Conservation (phyloP, 1,284 basidiomycete genomes). For the Exobasidium cylindrosporum region DNA sequence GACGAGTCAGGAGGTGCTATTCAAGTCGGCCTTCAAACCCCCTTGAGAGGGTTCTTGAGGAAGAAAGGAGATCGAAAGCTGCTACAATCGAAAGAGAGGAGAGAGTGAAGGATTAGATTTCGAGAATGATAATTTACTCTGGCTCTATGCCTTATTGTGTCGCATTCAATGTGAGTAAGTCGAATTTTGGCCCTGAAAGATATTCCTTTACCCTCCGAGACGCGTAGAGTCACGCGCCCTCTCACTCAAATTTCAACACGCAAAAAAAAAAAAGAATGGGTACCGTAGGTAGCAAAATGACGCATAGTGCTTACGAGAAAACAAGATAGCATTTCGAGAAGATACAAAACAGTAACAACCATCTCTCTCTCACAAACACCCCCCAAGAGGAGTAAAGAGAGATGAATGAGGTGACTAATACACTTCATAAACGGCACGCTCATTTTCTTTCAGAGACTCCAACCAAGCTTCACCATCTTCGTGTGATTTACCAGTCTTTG, state of each 20-base stretch:
- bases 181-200: no score
- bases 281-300: background rate
- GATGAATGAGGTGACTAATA: slow-evolving; percentile 24
- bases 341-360: background rate
- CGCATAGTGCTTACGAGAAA: background rate
- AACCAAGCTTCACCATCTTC: slow-evolving; percentile 76
- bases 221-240: background rate
- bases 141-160: no score
- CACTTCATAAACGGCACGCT: slow-evolving; percentile 95
- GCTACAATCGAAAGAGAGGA: no score
- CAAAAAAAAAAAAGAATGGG: background rate
- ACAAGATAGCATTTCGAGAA: background rate
- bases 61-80: no score
- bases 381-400: background rate
- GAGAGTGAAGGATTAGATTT: no score
- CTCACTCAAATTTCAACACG: background rate
- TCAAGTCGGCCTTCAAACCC: no score
- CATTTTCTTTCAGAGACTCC: slow-evolving; percentile 91
- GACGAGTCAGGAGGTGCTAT: no score
- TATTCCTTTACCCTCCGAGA: no score
- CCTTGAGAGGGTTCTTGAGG: no score
- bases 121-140: no score
- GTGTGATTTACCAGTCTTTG: slow-evolving; percentile 66
- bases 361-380: no score
- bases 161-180: no score